Evolutionary conservation across 2,329 filamentous ascomycete species (phyloP), one percentile per base, ranked within the genome.

Genomic region (Metarhizium guizhouense): DNA sequence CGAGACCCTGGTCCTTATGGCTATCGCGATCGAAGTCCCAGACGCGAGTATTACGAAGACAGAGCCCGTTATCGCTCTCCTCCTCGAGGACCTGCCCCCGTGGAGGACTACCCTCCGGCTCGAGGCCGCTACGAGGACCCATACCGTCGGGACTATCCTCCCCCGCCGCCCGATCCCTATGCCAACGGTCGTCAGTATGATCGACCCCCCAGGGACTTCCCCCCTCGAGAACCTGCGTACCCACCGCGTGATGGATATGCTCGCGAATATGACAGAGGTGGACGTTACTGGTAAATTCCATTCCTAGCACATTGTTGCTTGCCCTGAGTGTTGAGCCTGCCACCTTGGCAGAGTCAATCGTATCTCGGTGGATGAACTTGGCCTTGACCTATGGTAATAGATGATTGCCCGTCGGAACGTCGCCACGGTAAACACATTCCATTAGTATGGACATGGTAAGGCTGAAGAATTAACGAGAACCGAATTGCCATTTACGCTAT

Each of bases 1-100:
- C 84, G 88, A 20, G 78, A 77, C 16, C 77, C 71, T 20, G 80
- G 79, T 62, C 83, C 80, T 52, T 85, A 88, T 59, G 85, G 88
- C 61, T 96, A 96, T 72, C 91, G 93, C 68, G 90, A 95, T 67
- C 86, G 92, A 65, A 93, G 90, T 66, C 87, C 87, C 56, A 86
- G 87, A 58, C 86, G 90, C 63, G 88, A 93, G 58, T 95, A 96
- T 74, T 95, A 96, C 72, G 86, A 90, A 50, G 89, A 93, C 60
- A 84, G 87, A 67, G 84, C 88, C 64, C 83, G 86, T 52, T 91
- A 92, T 66, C 86, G 90, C 56, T 90, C 89, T 56, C 90, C 90
- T 58, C 87, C 88, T 48, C 86, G 88, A 61, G 86, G 87, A 25
- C 56, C 56, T 6, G 47, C 54, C 25, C 85, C 87, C 48, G 78